Evolutionary conservation across 352 stramenopile species (phyloP).

Genomic region (Phytophthora multivora): DNA sequence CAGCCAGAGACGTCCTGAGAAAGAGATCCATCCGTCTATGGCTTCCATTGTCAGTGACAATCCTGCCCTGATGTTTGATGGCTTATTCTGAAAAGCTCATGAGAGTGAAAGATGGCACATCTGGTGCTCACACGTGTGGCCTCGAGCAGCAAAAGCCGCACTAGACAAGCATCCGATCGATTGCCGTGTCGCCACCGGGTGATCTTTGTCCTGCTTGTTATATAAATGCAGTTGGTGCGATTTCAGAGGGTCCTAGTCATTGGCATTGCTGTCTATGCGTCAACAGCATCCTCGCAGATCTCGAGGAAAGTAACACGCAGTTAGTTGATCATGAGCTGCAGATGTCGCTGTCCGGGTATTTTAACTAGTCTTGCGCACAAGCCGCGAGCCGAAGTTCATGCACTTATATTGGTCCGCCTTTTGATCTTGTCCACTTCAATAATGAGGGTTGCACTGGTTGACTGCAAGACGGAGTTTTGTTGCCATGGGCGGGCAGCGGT

Average conservation of each 20-base stretch:
- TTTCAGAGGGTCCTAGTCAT: neutral
- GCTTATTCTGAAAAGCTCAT: no score
- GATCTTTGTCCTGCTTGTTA: no score
- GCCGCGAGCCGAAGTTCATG: no score
- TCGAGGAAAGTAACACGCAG: neutral
- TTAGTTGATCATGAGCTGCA: neutral
- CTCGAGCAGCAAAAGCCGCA: neutral
- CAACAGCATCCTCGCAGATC: neutral
- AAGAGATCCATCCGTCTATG: constrained; percentile 5
- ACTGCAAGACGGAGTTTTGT: no score
- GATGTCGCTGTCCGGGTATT: neutral
- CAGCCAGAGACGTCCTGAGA: constrained; percentile 1
- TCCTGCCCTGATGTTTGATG: constrained; percentile 1
- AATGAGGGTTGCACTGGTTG: no score
- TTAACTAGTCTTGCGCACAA: neutral
- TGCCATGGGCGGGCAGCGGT: no score
- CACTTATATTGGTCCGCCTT: no score
- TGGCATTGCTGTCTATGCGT: constrained; percentile 1
- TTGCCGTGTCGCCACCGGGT: neutral
- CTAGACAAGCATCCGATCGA: neutral
- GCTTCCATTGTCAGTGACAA: constrained; percentile 5
- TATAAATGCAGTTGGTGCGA: neutral
- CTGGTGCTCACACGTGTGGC: constrained; percentile 1
- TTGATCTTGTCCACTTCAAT: no score
- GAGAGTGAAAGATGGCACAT: constrained; percentile 12